phyloP scores from a whole-genome alignment of 2,329 filamentous ascomycete genomes.

The Fusarium ambrosium region DNA sequence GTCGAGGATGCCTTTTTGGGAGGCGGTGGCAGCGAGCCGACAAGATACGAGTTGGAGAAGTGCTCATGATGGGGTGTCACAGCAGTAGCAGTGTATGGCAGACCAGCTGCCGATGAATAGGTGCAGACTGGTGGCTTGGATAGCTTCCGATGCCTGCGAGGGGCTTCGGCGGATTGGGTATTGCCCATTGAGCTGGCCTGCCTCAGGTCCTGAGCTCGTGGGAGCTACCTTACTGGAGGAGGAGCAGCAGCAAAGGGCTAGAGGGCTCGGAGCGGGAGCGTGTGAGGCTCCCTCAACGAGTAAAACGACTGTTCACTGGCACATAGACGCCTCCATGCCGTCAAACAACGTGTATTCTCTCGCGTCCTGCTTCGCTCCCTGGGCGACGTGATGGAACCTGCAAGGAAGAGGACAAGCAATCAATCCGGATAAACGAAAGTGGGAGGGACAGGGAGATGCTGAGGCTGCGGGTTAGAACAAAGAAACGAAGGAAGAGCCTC shows the following conservation, averaged over 20 bases:
- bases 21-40: conserved; percentile 44
- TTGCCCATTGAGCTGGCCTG: conserved; percentile 62
- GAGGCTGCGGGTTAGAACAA: conserved; percentile 4
- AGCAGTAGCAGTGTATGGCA: conserved; percentile 54
- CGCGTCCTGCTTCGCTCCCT: conserved; percentile 14
- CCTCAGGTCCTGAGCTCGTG: conserved; percentile 28
- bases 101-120: conserved; percentile 56
- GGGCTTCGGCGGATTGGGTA: conserved; percentile 61
- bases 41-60: conserved; percentile 51
- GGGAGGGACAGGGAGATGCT: not conserved
- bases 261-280: conserved; percentile 29
- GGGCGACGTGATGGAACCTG: conserved; percentile 16
- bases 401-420: not conserved
- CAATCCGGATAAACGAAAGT: not conserved
- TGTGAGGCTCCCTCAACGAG: conserved; percentile 41
- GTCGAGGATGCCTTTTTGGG: conserved; percentile 29
- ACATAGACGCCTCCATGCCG: conserved; percentile 45
- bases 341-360: conserved; percentile 28
- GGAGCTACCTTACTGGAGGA: conserved; percentile 19
- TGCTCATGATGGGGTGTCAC: conserved; percentile 44
- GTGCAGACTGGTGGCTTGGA: conserved; percentile 63
- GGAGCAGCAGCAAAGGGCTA: conserved; percentile 17
- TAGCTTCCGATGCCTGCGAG: conserved; percentile 61
- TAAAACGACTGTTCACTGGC: conserved; percentile 39
- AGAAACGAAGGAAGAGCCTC: conserved; percentile 4